A percentile compares a stretch with the other conserved stretches of the same genome.
Evolutionary conservation across 2,329 filamentous ascomycete genomes (phyloP).

Genomic region (Xylariaceae sp.): DNA sequence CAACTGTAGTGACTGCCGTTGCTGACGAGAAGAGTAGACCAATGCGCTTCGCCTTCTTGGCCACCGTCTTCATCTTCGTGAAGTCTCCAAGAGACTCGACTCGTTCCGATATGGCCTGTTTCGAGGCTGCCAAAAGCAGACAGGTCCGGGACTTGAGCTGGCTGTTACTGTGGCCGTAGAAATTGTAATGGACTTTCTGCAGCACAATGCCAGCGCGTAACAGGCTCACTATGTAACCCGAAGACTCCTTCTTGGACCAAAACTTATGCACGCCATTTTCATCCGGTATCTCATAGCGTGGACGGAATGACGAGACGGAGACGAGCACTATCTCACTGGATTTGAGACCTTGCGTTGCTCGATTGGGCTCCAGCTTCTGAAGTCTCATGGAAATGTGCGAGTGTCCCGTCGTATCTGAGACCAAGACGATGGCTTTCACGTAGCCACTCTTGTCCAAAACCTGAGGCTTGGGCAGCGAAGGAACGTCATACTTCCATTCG

Average conservation of each 20-base stretch:
- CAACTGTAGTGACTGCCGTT: neutral
- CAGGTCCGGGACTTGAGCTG: slow-evolving; percentile 7
- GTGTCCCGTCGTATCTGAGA: neutral
- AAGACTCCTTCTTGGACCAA: slow-evolving; percentile 8
- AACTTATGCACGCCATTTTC: slow-evolving; percentile 3
- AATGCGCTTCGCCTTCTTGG: slow-evolving; percentile 9
- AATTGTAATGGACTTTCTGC: slow-evolving; percentile 6
- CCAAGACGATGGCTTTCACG: slow-evolving; percentile 3
- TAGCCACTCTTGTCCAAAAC: slow-evolving; percentile 2
- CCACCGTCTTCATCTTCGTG: slow-evolving; percentile 8
- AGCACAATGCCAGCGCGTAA: slow-evolving; percentile 5
- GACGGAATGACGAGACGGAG: slow-evolving; percentile 6
- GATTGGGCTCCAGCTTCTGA: slow-evolving; percentile 3
- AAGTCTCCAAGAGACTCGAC: slow-evolving; percentile 9
- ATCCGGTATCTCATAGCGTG: slow-evolving; percentile 3
- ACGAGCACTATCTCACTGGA: slow-evolving; percentile 2
- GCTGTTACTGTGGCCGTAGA: slow-evolving; percentile 11
- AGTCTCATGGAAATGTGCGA: slow-evolving; percentile 5
- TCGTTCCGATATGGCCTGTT: slow-evolving; percentile 6
- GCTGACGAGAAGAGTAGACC: slow-evolving; percentile 9
- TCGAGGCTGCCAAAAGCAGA: slow-evolving; percentile 5
- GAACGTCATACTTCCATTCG: slow-evolving; percentile 7
- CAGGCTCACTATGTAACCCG: slow-evolving; percentile 1
- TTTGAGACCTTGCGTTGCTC: slow-evolving; percentile 2
- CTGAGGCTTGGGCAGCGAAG: neutral